phyloP scores from a whole-genome alignment of 805 yeast species.

The Sugiyamaella mastotermitis region DNA sequence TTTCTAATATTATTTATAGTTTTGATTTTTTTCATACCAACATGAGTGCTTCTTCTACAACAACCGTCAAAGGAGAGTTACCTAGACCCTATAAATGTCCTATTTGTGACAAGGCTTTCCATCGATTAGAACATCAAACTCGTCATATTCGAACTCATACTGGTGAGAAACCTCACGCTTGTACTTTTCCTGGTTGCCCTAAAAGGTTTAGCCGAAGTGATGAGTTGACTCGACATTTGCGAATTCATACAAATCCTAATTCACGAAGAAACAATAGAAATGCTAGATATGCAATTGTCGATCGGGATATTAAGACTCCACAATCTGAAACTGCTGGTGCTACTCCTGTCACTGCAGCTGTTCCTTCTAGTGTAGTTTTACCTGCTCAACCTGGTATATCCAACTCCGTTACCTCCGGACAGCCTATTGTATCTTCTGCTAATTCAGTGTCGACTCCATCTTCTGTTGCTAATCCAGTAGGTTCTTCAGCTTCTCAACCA shows the following conservation, averaged over 20 bases:
- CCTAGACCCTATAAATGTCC: conserved; percentile 79
- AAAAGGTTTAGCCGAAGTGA: conserved; percentile 77
- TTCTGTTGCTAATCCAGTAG: conserved; percentile 3
- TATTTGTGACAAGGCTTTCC: conserved; percentile 79
- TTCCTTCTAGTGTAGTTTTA: background rate
- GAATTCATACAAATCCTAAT: conserved; percentile 56
- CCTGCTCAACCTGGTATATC: background rate
- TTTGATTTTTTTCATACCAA: no score
- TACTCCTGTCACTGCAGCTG: conserved; percentile 4
- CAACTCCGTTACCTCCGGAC: background rate
- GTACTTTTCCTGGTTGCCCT: conserved; percentile 77
- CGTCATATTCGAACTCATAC: conserved; percentile 90
- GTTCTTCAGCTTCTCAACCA: background rate
- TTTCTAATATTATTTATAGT: no score
- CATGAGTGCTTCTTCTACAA: conserved; percentile 7
- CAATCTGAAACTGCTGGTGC: conserved; percentile 1
- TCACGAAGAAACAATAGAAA: conserved; percentile 27
- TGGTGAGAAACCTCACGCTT: conserved; percentile 86
- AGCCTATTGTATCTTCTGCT: no score
- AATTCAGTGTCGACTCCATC: no score
- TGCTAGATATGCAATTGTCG: conserved; percentile 10
- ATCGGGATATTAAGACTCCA: conserved; percentile 4
- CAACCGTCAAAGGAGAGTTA: conserved; percentile 24
- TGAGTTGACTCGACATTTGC: conserved; percentile 78
- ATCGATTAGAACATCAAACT: conserved; percentile 84